Percentiles rank a stretch among this genome's conserved stretches.
These are phyloP conservation scores for Drechslerella stenobrocha DNA, from an alignment of 2,329 filamentous ascomycete species.

Conservation along the genomic window DNA sequence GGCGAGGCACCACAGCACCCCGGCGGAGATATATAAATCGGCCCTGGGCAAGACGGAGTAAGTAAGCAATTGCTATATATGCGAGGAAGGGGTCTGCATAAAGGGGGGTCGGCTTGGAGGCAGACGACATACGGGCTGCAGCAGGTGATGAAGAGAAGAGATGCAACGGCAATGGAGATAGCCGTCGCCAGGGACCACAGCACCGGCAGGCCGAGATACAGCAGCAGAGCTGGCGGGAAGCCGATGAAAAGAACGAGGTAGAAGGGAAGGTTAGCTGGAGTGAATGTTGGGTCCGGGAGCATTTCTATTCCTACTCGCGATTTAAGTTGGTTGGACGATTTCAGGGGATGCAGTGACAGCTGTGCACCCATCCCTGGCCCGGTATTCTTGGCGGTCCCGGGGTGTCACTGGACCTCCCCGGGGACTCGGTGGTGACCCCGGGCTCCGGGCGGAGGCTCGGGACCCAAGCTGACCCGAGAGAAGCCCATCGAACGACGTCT, in stretches of 20 bases:
- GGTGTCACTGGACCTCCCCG: neutral
- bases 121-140: slow-evolving; percentile 29
- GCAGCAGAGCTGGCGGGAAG: slow-evolving; percentile 18
- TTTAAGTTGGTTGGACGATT: no score
- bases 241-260: slow-evolving; percentile 18
- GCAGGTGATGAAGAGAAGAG: slow-evolving; percentile 13
- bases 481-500: slow-evolving; percentile 30
- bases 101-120: slow-evolving; percentile 13
- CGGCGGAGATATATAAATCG: slow-evolving; percentile 36
- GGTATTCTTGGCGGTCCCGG: no score
- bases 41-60: slow-evolving; percentile 13
- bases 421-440: neutral
- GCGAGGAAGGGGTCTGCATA: neutral
- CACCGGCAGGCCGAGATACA: slow-evolving; percentile 21
- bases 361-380: no score
- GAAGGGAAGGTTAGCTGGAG: slow-evolving; percentile 15
- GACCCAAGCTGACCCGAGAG: slow-evolving; percentile 37
- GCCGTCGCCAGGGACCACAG: slow-evolving; percentile 7
- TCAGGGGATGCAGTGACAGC: no score
- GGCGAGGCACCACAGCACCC: slow-evolving; percentile 28
- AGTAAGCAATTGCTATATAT: slow-evolving; percentile 7
- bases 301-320: slow-evolving; percentile 21
- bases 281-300: slow-evolving; percentile 25
- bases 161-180: slow-evolving; percentile 12
- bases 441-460: slow-evolving; percentile 33